phyloP scores from a whole-genome alignment of 495 filamentous ascomycete species.

The Penicillium steckii region DNA sequence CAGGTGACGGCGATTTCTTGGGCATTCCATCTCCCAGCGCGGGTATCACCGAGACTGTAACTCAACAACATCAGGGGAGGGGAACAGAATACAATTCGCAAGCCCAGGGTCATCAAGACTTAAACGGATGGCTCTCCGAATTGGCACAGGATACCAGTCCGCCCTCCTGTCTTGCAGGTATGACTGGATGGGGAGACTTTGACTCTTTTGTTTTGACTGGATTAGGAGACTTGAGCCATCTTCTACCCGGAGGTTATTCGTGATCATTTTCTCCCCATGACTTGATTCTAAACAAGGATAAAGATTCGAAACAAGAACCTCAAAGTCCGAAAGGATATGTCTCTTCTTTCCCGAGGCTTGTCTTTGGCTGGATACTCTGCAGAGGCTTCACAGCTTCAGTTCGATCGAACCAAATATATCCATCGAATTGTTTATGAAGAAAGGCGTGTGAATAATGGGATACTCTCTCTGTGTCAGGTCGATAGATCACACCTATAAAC shows the following conservation, averaged over 20 bases:
- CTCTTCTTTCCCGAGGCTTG: constrained; percentile 44
- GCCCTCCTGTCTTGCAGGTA: constrained; percentile 11
- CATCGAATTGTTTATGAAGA: constrained; percentile 57
- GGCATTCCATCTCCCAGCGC: background rate
- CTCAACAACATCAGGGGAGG: background rate
- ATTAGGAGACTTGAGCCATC: constrained; percentile 1
- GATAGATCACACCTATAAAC: constrained; percentile 62
- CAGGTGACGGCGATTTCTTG: background rate
- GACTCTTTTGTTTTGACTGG: constrained; percentile 21
- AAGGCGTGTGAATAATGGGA: constrained; percentile 56
- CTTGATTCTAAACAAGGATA: background rate
- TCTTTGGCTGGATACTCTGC: constrained; percentile 51
- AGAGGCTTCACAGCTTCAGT: constrained; percentile 51
- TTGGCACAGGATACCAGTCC: constrained; percentile 13
- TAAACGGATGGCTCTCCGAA: constrained; percentile 13
- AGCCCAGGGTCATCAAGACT: background rate
- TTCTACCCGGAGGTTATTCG: background rate
- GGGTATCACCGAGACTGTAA: background rate
- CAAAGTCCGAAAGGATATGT: constrained; percentile 60
- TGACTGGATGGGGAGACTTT: constrained; percentile 26
- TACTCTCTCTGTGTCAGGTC: constrained; percentile 51
- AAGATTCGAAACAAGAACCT: no score
- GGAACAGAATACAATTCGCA: background rate
- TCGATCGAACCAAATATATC: constrained; percentile 56
- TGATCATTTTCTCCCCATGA: background rate